Evolutionary conservation across 345 rosid species (phyloP), one percentile per base, ranked within the genome.

Genomic region (Arabis hirsuta): DNA sequence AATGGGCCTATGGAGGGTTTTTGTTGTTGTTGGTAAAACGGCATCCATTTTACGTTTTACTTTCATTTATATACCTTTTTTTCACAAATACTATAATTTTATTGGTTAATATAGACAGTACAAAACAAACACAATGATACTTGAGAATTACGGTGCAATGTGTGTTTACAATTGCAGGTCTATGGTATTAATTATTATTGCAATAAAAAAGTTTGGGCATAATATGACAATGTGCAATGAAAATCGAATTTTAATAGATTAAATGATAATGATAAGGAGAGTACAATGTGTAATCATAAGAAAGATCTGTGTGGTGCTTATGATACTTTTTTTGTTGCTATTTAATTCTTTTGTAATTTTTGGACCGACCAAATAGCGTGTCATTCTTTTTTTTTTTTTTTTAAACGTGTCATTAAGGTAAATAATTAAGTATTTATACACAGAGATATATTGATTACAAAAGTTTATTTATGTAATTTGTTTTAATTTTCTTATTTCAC

Each of bases 351-450:
- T 42, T 43, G 2, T 11, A 67, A 24, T 19, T 60, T 27, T 43
- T 53, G 69, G 73, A 47, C 73, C 69, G 58, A 68, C 64, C 69
- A 62, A 19, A 62, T 68, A 26, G 58, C 79, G 73, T 75, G 58
- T 54, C 42, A 53, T 10, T 68, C n/a, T n/a, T n/a, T n/a, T n/a
- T n/a, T n/a, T n/a, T n/a, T n/a, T n/a, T n/a, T n/a, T n/a, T n/a
- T n/a, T n/a, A n/a, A n/a, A n/a, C 79, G 73, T 75, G 58, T 54
- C 42, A 53, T 10, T 68, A 75, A 75, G 74, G 74, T 53, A 61
- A 53, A 68, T 74, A 44, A 27, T 67, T 74, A 27, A 43, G 26
- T 65, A 57, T 59, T 41, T 48, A 39, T 52, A 48, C 4, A 7
- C 0, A 56, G 3, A 12, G 0, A 22, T 22, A 22, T 22, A n/a